A percentile compares a stretch with the other conserved stretches of the same genome.
Conservation (phyloP, 1,284 basidiomycete species). For the Leccinum solheimii region DNA sequence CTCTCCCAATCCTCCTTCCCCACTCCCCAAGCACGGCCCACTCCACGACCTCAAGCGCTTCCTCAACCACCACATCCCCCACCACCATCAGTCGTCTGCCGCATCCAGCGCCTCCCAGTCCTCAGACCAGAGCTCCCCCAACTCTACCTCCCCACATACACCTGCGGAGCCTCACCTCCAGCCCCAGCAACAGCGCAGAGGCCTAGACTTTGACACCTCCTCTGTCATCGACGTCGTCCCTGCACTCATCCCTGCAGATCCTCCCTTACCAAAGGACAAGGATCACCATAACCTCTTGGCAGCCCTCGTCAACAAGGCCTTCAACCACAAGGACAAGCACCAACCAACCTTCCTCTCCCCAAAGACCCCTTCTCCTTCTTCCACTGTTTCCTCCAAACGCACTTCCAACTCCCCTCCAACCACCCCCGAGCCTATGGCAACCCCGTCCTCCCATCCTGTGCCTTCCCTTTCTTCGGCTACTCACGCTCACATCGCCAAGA, state of each 20-base stretch:
- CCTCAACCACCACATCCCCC: constrained; percentile 84
- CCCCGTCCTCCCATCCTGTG: constrained; percentile 36
- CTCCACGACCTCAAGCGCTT: constrained; percentile 91
- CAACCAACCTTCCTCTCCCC: constrained; percentile 18
- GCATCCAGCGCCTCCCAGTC: constrained; percentile 17
- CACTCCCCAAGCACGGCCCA: constrained; percentile 55
- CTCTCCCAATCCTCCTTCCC: constrained; percentile 12
- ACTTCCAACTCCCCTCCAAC: constrained; percentile 31
- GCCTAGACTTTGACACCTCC: constrained; percentile 40
- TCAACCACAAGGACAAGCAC: constrained; percentile 24
- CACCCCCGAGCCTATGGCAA: constrained; percentile 33
- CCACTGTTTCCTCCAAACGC: constrained; percentile 27
- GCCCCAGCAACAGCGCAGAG: constrained; percentile 38
- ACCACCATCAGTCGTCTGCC: constrained; percentile 39
- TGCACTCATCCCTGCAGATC: constrained; percentile 23
- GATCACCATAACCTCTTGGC: constrained; percentile 21
- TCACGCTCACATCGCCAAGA: constrained; percentile 92
- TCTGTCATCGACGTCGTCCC: constrained; percentile 35
- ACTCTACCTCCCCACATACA: constrained; percentile 32
- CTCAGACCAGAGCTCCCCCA: constrained; percentile 25
- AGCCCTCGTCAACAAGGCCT: constrained; percentile 23
- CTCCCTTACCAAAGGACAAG: constrained; percentile 20
- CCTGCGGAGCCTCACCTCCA: constrained; percentile 39
- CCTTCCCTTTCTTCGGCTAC: constrained; percentile 75
- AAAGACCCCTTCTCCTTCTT: constrained; percentile 38